Evolutionary conservation across 805 yeast species (phyloP), one percentile per base, ranked within the genome.

Genomic region (Candida hungchunana): DNA sequence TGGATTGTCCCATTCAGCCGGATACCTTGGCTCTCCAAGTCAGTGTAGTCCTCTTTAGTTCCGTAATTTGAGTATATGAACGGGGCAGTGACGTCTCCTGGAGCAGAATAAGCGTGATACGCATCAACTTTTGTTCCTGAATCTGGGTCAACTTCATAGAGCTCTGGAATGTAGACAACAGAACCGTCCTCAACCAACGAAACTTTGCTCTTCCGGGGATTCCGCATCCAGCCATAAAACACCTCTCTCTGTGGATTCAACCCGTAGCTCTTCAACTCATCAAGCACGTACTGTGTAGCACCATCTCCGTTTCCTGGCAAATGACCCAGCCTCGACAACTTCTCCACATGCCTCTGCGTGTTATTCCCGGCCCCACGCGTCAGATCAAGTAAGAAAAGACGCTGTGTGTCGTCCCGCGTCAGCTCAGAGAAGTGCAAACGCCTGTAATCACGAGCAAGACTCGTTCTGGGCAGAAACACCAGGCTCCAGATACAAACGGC

Each of bases 391-490:
- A 84, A 53, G 45, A 71, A 79, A 14, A 75, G 57, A 22, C 96
- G 66, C 46, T 82, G 78, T 20, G 82, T 69, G 44, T 88, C 96
- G 8, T 77, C 70, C 37, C 69, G 70, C 3, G 95, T 79, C 32
- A 85, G 54, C 35, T 65, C 71, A 23, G 77, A 69, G 21, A 80
- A 78, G 58, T 86, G 85, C 45, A 85, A 57, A 32, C 96, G 63
- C 48, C 90, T 71, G 50, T 83, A 75, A 58, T 89, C 96, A 45
- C 95, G 64, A 32, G 82, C 76, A 14, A 86, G 63, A 2, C 95
- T 84, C 1, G 97, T 85, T 39, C 96, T 60, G 2, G 96, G 96
- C 12, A 87, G 64, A 55, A 88, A 88, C 0, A 81, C 75, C 32
- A 85, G 63, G 26, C 83, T 75, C 53, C 83, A 77, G 30, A 34